These are phyloP conservation scores for Farysia itapuensis DNA, from an alignment of 1,284 basidiomycete genomes.

Conservation along the genomic window DNA sequence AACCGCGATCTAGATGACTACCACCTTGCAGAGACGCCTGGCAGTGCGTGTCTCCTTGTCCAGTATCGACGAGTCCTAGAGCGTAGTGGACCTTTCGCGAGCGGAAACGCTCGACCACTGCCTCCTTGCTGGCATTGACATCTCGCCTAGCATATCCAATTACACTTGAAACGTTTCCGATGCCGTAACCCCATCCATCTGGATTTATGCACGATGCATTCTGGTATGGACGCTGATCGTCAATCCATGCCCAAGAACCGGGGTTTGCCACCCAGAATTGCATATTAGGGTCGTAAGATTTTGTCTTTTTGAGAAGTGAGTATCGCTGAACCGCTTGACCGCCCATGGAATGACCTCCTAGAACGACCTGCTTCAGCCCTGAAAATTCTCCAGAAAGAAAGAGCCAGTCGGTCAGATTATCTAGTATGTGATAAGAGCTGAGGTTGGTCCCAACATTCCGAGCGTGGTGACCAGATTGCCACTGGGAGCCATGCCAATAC, in stretches of 20 bases:
- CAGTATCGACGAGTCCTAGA: conserved; percentile 47
- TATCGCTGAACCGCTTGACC: conserved; percentile 49
- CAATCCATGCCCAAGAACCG: conserved; percentile 50
- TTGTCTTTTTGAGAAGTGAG: conserved; percentile 45
- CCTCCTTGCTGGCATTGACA: conserved; percentile 32
- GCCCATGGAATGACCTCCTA: conserved; percentile 57
- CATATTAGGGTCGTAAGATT: conserved; percentile 47
- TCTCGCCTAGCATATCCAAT: conserved; percentile 40
- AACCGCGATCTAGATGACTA: conserved; percentile 51
- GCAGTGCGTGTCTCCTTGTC: conserved; percentile 52
- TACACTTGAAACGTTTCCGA: conserved; percentile 27
- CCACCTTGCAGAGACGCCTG: conserved; percentile 48
- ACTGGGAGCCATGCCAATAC: conserved; percentile 45
- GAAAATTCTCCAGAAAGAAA: conserved; percentile 45
- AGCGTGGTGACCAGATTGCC: conserved; percentile 47
- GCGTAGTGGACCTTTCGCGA: conserved; percentile 43
- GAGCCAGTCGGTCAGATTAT: conserved; percentile 44
- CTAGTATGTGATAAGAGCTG: conserved; percentile 43
- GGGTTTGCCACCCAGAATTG: conserved; percentile 56
- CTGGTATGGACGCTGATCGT: conserved; percentile 26
- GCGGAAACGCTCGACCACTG: conserved; percentile 36
- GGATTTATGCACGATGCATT: conserved; percentile 13
- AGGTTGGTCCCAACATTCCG: conserved; percentile 22
- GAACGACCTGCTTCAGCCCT: conserved; percentile 48
- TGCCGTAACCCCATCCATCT: conserved; percentile 48